Evolutionary conservation across 805 yeast species (phyloP), one percentile per base, ranked within the genome.

Genomic region (Hagleromyces aurorensis): DNA sequence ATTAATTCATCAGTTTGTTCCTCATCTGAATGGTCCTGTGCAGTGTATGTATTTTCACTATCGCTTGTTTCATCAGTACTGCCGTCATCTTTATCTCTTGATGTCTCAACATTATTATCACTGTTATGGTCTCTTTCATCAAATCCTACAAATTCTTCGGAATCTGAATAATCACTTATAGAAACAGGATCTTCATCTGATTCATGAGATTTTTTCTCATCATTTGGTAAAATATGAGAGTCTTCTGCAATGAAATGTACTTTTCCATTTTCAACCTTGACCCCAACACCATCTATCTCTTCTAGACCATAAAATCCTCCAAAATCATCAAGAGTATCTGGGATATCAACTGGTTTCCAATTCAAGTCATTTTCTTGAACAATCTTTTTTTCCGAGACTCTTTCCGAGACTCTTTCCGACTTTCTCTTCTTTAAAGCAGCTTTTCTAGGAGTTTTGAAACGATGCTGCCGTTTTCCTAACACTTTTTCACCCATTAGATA

Each of bases 251-350:
- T 49, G 46, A 78, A 80, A 31, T 70, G 70, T 0, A 79, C 75
- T 29, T 64, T 60, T 9, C 94, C 95, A 38, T 82, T 64, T 2
- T 74, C 71, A 32, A 76, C 66, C 36, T 81, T 74, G 5, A 89
- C 87, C 46, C 70, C 87, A 19, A 89, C 96, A 24, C 96, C 96
- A 34, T 85, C 96, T 29, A 91, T 68, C 52, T 89, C 97, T 54
- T 89, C 98, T 19, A 91, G 61, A 0, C 96, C 98, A 52, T 77
- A 85, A 46, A 87, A 79, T 0, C 96, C 96, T 41, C 82, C 87
- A 49, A 80, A 83, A 55, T 85, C 95, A 37, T 77, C 94, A 28
- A 83, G 57, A 15, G 84, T 77, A 40, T 83, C 89, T 4, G 93
- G 89, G 30, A 87, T 69, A 2, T 77, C 80, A 6, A 87, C 94